These are phyloP conservation scores for Fennellomyces sp. DNA, from an alignment of 371 early-diverging fungal species.

Conservation along the genomic window DNA sequence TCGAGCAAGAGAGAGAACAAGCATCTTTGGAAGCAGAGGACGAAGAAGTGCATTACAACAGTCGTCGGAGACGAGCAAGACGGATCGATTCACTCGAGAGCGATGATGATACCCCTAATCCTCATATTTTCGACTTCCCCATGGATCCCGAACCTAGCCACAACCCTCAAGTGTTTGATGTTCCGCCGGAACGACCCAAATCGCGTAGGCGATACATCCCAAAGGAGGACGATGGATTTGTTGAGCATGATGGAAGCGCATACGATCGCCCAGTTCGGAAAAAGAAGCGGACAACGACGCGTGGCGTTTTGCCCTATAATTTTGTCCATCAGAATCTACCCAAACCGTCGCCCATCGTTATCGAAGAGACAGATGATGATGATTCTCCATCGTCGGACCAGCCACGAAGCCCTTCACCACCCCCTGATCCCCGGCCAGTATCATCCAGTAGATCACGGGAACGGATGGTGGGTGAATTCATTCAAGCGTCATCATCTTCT, in stretches of 20 bases:
- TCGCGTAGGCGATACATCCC: not conserved
- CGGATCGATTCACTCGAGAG: not conserved
- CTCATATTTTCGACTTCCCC: not conserved
- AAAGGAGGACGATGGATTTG: not conserved
- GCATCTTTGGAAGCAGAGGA: not conserved
- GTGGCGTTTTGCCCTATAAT: slow-evolving; percentile 1
- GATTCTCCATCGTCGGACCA: no score
- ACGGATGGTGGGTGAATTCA: no score
- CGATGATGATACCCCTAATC: not conserved
- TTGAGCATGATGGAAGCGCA: not conserved
- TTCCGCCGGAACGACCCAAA: not conserved
- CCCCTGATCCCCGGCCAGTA: no score
- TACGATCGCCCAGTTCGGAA: not conserved
- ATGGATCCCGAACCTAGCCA: not conserved
- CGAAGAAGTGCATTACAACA: not conserved
- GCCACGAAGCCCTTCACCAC: no score
- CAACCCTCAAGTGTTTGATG: not conserved
- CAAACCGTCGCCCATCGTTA: not conserved
- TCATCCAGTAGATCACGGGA: no score
- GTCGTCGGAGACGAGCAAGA: not conserved
- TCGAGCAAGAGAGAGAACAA: not conserved
- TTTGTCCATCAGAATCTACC: not conserved
- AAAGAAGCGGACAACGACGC: not conserved
- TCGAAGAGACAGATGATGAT: not conserved
- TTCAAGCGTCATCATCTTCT: no score